Evolutionary conservation across 78 protist species (phyloP).

Genomic region (Polysphondylium violaceum): DNA sequence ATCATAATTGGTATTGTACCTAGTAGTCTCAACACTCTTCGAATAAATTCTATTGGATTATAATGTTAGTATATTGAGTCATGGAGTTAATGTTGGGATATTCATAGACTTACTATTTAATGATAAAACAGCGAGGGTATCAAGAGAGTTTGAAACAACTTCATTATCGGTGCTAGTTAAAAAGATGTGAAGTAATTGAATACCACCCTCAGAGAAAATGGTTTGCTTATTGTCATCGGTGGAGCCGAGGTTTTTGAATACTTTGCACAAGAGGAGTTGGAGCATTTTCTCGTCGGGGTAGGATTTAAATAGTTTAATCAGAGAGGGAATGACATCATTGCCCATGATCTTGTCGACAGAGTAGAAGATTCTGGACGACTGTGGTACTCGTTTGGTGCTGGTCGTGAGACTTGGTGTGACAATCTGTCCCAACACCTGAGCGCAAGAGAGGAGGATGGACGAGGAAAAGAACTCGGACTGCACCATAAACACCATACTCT

Average conservation of each 20-base stretch:
- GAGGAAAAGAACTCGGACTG: slow-evolving; percentile 42
- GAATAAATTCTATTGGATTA: slow-evolving; percentile 35
- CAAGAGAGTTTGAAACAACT: slow-evolving; percentile 24
- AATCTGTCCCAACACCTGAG: slow-evolving; percentile 51
- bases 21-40: slow-evolving; percentile 60
- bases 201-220: slow-evolving; percentile 69
- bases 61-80: background rate
- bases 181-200: slow-evolving; percentile 40
- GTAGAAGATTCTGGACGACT: background rate
- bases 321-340: slow-evolving; percentile 57
- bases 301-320: slow-evolving; percentile 45
- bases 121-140: slow-evolving; percentile 41
- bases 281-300: slow-evolving; percentile 53
- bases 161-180: slow-evolving; percentile 12
- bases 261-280: slow-evolving; percentile 54
- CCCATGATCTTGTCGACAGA: slow-evolving; percentile 60
- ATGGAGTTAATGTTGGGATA: slow-evolving; percentile 17
- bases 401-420: slow-evolving; percentile 43
- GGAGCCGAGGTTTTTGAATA: slow-evolving; percentile 49
- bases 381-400: too few species aligned
- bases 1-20: slow-evolving; percentile 21
- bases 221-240: slow-evolving; percentile 60
- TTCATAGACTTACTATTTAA: slow-evolving; percentile 44
- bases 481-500: slow-evolving; percentile 50
- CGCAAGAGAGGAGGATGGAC: slow-evolving; percentile 36